phyloP scores from a whole-genome alignment of 1,139 yeast genomes.

The Pichia sp. region DNA sequence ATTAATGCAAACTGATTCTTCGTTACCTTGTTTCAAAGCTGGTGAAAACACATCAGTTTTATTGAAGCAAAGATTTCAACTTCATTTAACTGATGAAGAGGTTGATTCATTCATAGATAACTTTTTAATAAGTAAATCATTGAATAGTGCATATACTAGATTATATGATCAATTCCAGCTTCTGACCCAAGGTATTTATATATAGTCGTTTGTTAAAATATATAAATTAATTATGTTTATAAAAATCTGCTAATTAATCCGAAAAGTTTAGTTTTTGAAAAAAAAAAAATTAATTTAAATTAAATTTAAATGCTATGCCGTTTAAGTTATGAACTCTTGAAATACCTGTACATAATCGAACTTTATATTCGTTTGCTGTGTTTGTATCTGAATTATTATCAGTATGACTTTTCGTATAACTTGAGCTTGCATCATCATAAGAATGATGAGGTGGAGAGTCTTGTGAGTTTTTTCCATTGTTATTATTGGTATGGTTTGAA shows the following conservation, averaged over 20 bases:
- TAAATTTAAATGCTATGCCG: constrained; percentile 30
- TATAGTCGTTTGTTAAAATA: constrained; percentile 23
- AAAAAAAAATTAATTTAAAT: no score
- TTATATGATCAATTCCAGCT: constrained; percentile 92
- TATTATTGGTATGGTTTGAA: neutral
- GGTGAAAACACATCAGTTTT: constrained; percentile 80
- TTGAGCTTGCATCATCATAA: constrained; percentile 6
- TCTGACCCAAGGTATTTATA: constrained; percentile 89
- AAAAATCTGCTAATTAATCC: no score
- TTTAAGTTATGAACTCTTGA: constrained; percentile 39
- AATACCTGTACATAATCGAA: constrained; percentile 39
- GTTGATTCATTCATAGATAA: constrained; percentile 72
- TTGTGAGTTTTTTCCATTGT: neutral
- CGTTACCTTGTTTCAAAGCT: constrained; percentile 82
- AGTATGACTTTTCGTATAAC: neutral
- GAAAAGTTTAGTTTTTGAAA: no score
- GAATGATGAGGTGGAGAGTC: neutral
- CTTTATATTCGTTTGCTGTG: constrained; percentile 24
- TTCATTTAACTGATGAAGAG: constrained; percentile 67
- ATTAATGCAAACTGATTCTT: constrained; percentile 87
- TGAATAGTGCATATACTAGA: constrained; percentile 87
- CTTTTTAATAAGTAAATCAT: constrained; percentile 65
- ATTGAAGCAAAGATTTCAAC: constrained; percentile 72
- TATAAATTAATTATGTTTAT: neutral
- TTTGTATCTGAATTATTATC: neutral